Conservation (phyloP, 1,139 yeast genomes). For the Magnusiomyces sp. region DNA sequence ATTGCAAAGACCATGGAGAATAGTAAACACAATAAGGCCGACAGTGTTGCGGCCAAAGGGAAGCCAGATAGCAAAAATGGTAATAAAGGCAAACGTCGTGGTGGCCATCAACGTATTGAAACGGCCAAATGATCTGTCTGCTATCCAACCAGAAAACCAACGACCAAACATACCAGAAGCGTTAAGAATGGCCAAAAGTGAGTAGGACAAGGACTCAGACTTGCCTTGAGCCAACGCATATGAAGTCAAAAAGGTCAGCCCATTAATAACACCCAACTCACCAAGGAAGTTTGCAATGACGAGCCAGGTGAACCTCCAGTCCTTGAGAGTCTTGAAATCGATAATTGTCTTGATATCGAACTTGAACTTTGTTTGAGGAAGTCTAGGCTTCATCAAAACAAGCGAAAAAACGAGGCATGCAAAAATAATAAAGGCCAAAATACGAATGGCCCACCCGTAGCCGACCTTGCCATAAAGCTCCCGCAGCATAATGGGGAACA, state of each 20-base stretch:
- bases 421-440: slow-evolving; percentile 46
- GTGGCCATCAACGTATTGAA: slow-evolving; percentile 45
- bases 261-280: slow-evolving; percentile 48
- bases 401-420: slow-evolving; percentile 34
- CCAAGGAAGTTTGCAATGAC: slow-evolving; percentile 40
- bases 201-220: slow-evolving; percentile 43
- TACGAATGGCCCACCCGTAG: slow-evolving; percentile 50
- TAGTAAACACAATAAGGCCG: slow-evolving; percentile 41
- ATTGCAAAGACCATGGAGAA: slow-evolving; percentile 44
- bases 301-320: slow-evolving; percentile 35
- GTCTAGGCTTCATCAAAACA: slow-evolving; percentile 27
- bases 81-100: slow-evolving; percentile 33
- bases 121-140: slow-evolving; percentile 45
- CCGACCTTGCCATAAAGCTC: slow-evolving; percentile 44
- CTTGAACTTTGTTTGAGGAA: slow-evolving; percentile 2
- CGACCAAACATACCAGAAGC: slow-evolving; percentile 55
- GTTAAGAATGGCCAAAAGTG: slow-evolving; percentile 43
- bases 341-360: slow-evolving; percentile 4
- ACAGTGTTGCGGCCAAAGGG: slow-evolving; percentile 39
- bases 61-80: slow-evolving; percentile 40
- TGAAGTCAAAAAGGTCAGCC: slow-evolving; percentile 47
- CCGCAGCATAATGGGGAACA: slow-evolving; percentile 53
- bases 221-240: slow-evolving; percentile 48
- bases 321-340: slow-evolving; percentile 33
- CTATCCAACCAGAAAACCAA: slow-evolving; percentile 44